Base-by-base conservation (phyloP, 257 asterid species). In the Nicotiana sylvestris region DNA sequence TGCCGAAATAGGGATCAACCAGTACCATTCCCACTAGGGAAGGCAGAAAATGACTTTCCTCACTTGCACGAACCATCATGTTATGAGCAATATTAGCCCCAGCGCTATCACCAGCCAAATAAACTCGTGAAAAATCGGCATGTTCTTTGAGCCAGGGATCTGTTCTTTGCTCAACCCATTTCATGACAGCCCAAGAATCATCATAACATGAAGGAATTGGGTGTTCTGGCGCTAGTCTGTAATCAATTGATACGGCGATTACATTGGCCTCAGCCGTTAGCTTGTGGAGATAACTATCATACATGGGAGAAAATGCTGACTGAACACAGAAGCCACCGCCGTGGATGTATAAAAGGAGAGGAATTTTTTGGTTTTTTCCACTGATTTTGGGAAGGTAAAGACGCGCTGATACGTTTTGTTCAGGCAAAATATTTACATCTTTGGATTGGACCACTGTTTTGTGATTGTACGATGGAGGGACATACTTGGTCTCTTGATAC, bases 61-160 rank as follows among this genome's bases (percentile, higher is more conserved):
- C 15, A 13, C 85, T 61, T 25, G 82, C 87, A 21, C 90, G 90
- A 30, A 87, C 83, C 21, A 86, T 84, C 86, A 89, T 83, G 86
- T 91, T 82, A 53, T 95, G 97, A 0, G 91, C 88, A 32, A 95
- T 85, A 57, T 93, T 95, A 6, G 92, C 97, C 46, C 98, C 98
- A 7, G 97, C 96, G 81, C 99, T 95, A 81, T 95, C 98, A 2
- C 99, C 98, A 15, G 91, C 93, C 67, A 91, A 35, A 82, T 67
- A 95, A 10, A 89, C 89, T 30, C 90, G 89, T 0, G 60, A 3
- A 35, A 93, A 90, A 74, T 92, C 92, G 3, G 86, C 99, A 84
- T 83, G 83, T 5, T 82, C 64, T 32, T 79, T 87, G 5, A 95
- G n/a, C 97, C 98, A 93, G 16, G 93, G 87, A 5, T 95, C 97